phyloP scores from a whole-genome alignment of 2,329 filamentous ascomycete genomes.

The Fusarium newnesense region DNA sequence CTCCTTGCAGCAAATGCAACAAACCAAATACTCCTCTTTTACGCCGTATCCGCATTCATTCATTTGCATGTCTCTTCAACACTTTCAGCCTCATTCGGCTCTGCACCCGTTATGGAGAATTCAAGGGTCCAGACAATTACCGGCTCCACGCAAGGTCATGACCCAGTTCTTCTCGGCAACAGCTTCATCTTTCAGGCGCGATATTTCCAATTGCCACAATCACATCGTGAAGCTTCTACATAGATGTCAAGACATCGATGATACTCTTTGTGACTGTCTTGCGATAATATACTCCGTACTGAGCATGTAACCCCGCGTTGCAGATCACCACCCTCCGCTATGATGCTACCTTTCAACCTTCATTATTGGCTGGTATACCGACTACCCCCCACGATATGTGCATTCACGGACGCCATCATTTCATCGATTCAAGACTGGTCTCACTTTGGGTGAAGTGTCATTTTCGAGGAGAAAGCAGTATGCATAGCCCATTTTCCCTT shows the following conservation, averaged over 20 bases:
- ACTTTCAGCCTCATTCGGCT: conserved; percentile 22
- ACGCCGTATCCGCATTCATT: background rate
- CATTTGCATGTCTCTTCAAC: background rate
- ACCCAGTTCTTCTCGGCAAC: conserved; percentile 1
- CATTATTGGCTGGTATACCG: background rate
- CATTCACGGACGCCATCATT: background rate
- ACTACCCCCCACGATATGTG: background rate
- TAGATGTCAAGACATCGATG: background rate
- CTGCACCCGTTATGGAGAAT: conserved; percentile 23
- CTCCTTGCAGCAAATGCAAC: background rate
- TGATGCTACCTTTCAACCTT: conserved; percentile 1
- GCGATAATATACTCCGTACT: background rate
- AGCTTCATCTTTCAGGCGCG: background rate
- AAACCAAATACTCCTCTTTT: background rate
- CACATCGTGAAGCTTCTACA: background rate
- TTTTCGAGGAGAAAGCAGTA: background rate
- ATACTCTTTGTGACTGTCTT: background rate
- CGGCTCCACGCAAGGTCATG: conserved; percentile 22
- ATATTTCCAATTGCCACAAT: background rate
- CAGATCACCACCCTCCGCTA: conserved; percentile 2
- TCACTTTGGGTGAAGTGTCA: background rate
- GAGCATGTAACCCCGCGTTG: background rate
- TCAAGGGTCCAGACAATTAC: conserved; percentile 23
- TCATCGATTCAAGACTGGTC: background rate
- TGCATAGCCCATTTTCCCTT: background rate